phyloP scores from a whole-genome alignment of 2,329 filamentous ascomycete genomes.

The Alternaria consortialis region DNA sequence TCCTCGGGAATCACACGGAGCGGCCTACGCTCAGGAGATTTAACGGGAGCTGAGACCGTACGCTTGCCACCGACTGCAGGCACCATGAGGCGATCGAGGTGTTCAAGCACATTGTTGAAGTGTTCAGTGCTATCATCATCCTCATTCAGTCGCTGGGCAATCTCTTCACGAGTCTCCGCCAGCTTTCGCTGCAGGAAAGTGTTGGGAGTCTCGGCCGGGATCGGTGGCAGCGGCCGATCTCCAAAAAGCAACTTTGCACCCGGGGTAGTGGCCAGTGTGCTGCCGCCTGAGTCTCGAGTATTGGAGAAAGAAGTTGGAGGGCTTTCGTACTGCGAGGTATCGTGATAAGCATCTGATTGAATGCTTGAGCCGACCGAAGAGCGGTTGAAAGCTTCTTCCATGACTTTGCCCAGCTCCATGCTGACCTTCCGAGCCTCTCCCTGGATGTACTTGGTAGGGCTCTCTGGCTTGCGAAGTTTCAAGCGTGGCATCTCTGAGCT shows the following conservation, averaged over 20 bases:
- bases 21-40: constrained; percentile 43
- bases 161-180: constrained; percentile 65
- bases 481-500: constrained; percentile 37
- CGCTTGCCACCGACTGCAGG: constrained; percentile 53
- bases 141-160: constrained; percentile 62
- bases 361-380: constrained; percentile 64
- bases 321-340: constrained; percentile 57
- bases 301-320: constrained; percentile 62
- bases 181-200: constrained; percentile 64
- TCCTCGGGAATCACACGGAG: constrained; percentile 65
- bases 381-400: constrained; percentile 90
- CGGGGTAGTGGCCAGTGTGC: constrained; percentile 40
- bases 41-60: constrained; percentile 56
- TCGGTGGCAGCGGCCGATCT: constrained; percentile 56
- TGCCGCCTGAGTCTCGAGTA: constrained; percentile 44
- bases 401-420: constrained; percentile 84
- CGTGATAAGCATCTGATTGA: constrained; percentile 40
- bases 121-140: constrained; percentile 59
- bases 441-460: constrained; percentile 65
- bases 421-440: constrained; percentile 87
- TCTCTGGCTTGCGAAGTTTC: constrained; percentile 53
- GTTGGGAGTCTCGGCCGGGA: constrained; percentile 59
- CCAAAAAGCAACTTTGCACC: constrained; percentile 41
- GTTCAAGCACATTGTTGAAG: constrained; percentile 67
- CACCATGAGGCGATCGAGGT: constrained; percentile 66